A percentile compares a stretch with the other conserved stretches of the same genome.
phyloP scores from a whole-genome alignment of 2,329 filamentous ascomycete species.

The Xylaria sp. region DNA sequence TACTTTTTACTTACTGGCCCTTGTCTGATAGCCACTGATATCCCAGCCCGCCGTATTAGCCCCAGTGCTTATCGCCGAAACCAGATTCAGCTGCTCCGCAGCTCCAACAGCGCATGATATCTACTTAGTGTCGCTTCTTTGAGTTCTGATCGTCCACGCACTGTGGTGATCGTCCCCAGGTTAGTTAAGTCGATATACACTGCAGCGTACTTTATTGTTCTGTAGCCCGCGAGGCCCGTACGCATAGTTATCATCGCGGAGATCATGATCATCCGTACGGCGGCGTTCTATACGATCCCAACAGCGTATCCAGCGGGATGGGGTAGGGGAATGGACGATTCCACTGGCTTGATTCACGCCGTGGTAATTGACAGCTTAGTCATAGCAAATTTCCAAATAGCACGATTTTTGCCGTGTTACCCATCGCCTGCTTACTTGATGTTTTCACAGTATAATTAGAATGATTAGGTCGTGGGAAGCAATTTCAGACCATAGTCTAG shows the following conservation, averaged over 20 bases:
- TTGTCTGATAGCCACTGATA: neutral
- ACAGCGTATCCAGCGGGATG: neutral
- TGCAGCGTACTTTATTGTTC: neutral
- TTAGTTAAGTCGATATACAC: neutral
- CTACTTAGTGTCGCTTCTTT: constrained; percentile 10
- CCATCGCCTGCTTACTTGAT: constrained; percentile 3
- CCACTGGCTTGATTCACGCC: neutral
- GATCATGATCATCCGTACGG: neutral
- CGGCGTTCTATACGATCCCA: neutral
- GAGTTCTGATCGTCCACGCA: constrained; percentile 18
- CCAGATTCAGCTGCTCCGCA: constrained; percentile 10
- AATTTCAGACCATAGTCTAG: no score
- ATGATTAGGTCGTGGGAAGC: constrained; percentile 5
- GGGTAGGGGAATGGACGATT: neutral
- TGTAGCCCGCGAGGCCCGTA: neutral
- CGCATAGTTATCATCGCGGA: neutral
- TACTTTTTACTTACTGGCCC: neutral
- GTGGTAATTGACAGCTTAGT: neutral
- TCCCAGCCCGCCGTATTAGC: neutral
- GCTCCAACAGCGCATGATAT: constrained; percentile 7
- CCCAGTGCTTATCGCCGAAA: constrained; percentile 7
- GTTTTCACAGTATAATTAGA: no score
- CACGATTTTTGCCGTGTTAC: constrained; percentile 2
- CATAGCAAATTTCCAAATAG: neutral
- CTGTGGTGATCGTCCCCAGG: constrained; percentile 4